Conservation (phyloP, 176 grass and related monocot species). For the Miscanthus lutarioriparius region DNA sequence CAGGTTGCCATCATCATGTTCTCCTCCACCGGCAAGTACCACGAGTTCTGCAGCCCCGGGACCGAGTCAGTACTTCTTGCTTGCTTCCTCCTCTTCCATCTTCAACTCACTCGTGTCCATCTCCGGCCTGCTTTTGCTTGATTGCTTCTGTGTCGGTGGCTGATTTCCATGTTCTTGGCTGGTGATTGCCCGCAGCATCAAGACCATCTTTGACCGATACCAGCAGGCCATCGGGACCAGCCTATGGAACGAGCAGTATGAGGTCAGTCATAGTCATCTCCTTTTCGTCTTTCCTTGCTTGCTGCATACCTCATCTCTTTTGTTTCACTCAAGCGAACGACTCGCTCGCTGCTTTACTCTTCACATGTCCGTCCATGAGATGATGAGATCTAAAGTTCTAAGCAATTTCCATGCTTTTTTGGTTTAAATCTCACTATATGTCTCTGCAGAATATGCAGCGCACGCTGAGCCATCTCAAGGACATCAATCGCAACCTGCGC, state of each 20-base stretch:
- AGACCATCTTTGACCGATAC: slow-evolving; percentile 88
- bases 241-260: slow-evolving; percentile 90
- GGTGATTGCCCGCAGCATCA: slow-evolving; percentile 46
- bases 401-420: not conserved
- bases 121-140: not conserved
- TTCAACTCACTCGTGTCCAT: not conserved
- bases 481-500: slow-evolving; percentile 87
- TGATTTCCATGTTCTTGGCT: not conserved
- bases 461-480: slow-evolving; percentile 85
- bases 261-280: slow-evolving; percentile 32
- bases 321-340: not conserved
- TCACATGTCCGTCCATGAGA: slow-evolving; percentile 3
- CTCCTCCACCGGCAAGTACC: slow-evolving; percentile 91
- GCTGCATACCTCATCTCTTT: not conserved
- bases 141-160: not conserved
- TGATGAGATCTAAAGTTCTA: not conserved
- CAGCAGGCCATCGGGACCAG: slow-evolving; percentile 66
- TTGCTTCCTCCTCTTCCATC: too few species aligned
- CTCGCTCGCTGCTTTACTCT: not conserved
- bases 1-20: slow-evolving; percentile 97
- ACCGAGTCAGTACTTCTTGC: slow-evolving; percentile 47
- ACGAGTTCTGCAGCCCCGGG: slow-evolving; percentile 86
- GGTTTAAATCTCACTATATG: not conserved
- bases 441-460: slow-evolving; percentile 82
- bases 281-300: not conserved